These are phyloP conservation scores for Lepidopterella palustris DNA, from an alignment of 495 filamentous ascomycete genomes.

Conservation along the genomic window DNA sequence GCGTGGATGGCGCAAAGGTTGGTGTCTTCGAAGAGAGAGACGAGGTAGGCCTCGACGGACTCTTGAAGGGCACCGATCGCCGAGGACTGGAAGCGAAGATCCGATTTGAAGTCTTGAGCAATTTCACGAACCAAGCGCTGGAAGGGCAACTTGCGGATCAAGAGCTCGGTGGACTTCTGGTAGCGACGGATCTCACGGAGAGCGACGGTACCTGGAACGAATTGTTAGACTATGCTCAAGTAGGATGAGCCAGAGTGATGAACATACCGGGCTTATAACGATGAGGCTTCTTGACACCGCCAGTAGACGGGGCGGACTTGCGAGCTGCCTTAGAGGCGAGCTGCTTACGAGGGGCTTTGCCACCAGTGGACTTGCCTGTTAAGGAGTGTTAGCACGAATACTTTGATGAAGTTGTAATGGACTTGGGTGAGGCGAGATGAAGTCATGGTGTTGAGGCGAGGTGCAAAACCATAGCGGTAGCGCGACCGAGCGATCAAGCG, in stretches of 20 bases:
- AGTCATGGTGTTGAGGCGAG: slow-evolving; percentile 11
- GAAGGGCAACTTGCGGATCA: slow-evolving; percentile 99
- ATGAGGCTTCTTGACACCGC: slow-evolving; percentile 99
- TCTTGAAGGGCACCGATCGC: slow-evolving; percentile 99
- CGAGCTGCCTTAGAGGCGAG: slow-evolving; percentile 32
- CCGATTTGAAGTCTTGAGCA: slow-evolving; percentile 99
- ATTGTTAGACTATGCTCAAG: slow-evolving; percentile 33
- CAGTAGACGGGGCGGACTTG: slow-evolving; percentile 36
- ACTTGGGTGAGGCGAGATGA: slow-evolving; percentile 5
- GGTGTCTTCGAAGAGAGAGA: slow-evolving; percentile 99
- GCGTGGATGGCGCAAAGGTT: slow-evolving; percentile 99
- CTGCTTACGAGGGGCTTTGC: slow-evolving; percentile 32
- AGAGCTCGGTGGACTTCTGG: slow-evolving; percentile 99
- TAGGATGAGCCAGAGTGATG: not conserved
- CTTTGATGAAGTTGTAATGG: slow-evolving; percentile 33
- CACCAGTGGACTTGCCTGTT: slow-evolving; percentile 43
- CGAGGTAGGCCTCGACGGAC: slow-evolving; percentile 99
- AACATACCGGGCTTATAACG: slow-evolving; percentile 95
- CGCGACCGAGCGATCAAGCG: slow-evolving; percentile 28
- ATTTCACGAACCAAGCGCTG: slow-evolving; percentile 99
- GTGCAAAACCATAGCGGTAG: slow-evolving; percentile 17
- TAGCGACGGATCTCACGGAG: slow-evolving; percentile 99
- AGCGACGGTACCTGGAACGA: slow-evolving; percentile 80
- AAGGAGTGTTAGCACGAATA: slow-evolving; percentile 30
- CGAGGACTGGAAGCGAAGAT: slow-evolving; percentile 99